A percentile compares a stretch with the other conserved stretches of the same genome.
Evolutionary conservation across 192 early-diverging fungal genomes (phyloP).

Genomic region (Coemansia sp.): DNA sequence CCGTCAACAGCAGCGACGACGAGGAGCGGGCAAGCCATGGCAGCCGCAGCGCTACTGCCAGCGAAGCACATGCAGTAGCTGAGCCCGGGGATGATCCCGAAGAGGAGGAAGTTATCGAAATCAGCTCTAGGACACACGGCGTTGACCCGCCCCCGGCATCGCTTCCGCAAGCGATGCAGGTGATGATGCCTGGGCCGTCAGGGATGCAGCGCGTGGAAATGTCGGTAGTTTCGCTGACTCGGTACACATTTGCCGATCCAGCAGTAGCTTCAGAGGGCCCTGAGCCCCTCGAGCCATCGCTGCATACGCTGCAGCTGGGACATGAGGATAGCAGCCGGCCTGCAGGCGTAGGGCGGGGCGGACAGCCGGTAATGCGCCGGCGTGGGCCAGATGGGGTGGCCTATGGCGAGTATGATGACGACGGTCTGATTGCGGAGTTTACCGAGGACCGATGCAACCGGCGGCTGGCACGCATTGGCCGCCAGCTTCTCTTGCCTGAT

Average conservation of each 20-base stretch:
- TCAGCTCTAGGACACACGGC: slow-evolving; percentile 13
- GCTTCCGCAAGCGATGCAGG: neutral
- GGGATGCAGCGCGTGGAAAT: slow-evolving; percentile 26
- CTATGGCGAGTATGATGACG: slow-evolving; percentile 19
- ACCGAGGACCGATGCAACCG: slow-evolving; percentile 49
- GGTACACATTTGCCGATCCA: slow-evolving; percentile 50
- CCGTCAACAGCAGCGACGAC: slow-evolving; percentile 9
- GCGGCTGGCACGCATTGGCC: slow-evolving; percentile 31
- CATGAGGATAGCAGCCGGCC: slow-evolving; percentile 7
- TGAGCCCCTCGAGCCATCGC: slow-evolving; percentile 33
- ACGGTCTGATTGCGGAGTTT: slow-evolving; percentile 38
- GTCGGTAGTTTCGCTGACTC: slow-evolving; percentile 34
- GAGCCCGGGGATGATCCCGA: neutral
- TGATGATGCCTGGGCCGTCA: neutral
- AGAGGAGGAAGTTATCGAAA: slow-evolving; percentile 10
- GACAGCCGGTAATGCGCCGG: neutral
- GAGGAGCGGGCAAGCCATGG: neutral
- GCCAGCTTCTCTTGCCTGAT: slow-evolving; percentile 40
- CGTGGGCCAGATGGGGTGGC: too few relatives aligned
- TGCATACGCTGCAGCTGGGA: slow-evolving; percentile 5
- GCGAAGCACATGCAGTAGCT: neutral
- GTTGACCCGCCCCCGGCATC: slow-evolving; percentile 1
- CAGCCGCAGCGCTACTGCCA: neutral
- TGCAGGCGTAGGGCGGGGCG: neutral
- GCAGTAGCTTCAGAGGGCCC: slow-evolving; percentile 24